phyloP scores from a whole-genome alignment of 352 stramenopile genomes.

The Pythium vanterpoolii region DNA sequence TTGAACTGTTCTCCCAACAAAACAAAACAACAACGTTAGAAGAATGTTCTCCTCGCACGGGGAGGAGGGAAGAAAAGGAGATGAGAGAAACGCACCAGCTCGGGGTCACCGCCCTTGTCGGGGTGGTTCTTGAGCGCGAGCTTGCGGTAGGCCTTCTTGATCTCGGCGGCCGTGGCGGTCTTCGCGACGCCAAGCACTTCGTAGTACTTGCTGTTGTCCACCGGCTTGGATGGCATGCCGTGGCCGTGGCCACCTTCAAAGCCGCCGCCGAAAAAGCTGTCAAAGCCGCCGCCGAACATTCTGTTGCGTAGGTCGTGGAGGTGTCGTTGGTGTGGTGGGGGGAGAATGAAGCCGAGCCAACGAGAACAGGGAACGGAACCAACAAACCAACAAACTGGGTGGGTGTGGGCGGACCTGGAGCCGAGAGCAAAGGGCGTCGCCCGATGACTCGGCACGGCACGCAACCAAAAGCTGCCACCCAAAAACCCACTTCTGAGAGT shows the following conservation, averaged over 20 bases:
- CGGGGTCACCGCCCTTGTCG: slow-evolving; percentile 98
- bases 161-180: slow-evolving; percentile 75
- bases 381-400: slow-evolving; percentile 22
- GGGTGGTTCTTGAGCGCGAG: slow-evolving; percentile 95
- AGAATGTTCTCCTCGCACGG: background rate
- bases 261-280: slow-evolving; percentile 84
- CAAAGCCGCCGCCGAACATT: slow-evolving; percentile 85
- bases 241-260: slow-evolving; percentile 43
- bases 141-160: slow-evolving; percentile 91
- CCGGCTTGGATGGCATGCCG: slow-evolving; percentile 45
- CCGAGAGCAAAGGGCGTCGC: slow-evolving; percentile 14
- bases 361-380: slow-evolving; percentile 17
- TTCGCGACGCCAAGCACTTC: slow-evolving; percentile 85
- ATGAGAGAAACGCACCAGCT: slow-evolving; percentile 50
- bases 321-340: slow-evolving; percentile 16
- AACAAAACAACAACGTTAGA: slow-evolving; percentile 9
- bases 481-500: slow-evolving; percentile 20
- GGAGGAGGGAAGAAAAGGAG: background rate
- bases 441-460: slow-evolving; percentile 1
- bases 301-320: slow-evolving; percentile 3
- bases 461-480: slow-evolving; percentile 6
- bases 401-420: slow-evolving; percentile 8
- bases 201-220: slow-evolving; percentile 90
- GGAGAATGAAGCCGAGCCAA: slow-evolving; percentile 11
- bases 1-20: slow-evolving; percentile 71